These are phyloP conservation scores for Aphanomyces astaci DNA, from an alignment of 352 stramenopile genomes.

Conservation along the genomic window DNA sequence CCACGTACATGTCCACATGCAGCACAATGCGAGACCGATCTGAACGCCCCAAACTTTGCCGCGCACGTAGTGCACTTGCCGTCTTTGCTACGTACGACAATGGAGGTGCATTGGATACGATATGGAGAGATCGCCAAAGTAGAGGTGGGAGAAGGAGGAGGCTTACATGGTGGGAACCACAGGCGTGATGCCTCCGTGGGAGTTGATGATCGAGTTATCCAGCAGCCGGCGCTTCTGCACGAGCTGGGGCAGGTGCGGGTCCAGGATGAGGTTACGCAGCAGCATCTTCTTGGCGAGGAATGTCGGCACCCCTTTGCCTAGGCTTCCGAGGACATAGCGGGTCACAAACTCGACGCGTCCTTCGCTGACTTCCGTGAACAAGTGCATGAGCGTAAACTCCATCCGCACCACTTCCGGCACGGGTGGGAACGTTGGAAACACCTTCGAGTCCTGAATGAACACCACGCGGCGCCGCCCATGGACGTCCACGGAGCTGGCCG, in stretches of 20 bases:
- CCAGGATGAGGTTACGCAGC: not conserved
- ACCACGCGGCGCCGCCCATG: not conserved
- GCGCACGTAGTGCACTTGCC: not conserved
- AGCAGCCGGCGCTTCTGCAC: conserved; percentile 14
- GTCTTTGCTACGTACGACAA: not conserved
- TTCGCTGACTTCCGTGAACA: not conserved
- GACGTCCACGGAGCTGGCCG: not conserved
- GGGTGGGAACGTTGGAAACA: not conserved
- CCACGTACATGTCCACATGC: not conserved
- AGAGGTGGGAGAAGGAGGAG: too few species aligned
- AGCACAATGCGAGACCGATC: not conserved
- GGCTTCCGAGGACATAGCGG: not conserved
- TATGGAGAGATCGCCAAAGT: too few species aligned
- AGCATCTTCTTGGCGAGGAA: conserved; percentile 1
- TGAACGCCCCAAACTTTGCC: not conserved
- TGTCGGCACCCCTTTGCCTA: not conserved
- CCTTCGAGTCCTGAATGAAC: not conserved
- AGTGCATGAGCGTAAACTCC: not conserved
- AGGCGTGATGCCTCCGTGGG: not conserved
- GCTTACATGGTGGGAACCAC: not conserved
- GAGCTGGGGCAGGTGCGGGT: not conserved
- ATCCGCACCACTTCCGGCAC: conserved; percentile 5
- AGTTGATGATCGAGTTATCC: not conserved
- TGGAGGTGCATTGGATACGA: too few species aligned
- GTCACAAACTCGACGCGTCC: not conserved